These are phyloP conservation scores for Cladosporium phlei DNA, from an alignment of 2,329 filamentous ascomycete species.

Conservation along the genomic window DNA sequence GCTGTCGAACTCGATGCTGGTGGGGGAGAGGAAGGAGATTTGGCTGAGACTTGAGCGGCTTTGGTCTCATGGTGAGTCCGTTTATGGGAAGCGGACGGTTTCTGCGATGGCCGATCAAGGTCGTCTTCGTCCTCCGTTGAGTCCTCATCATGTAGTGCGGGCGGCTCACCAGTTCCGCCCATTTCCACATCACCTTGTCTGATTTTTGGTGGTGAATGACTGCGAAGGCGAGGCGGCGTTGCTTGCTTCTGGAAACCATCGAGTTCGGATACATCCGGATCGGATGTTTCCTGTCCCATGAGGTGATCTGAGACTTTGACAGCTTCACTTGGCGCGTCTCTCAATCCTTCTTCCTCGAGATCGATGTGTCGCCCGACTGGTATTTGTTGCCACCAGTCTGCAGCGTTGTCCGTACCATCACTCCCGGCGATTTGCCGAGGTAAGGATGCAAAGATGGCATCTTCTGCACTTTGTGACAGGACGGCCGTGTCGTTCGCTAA, in stretches of 20 bases:
- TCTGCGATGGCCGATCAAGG: constrained; percentile 31
- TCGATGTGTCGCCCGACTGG: constrained; percentile 21
- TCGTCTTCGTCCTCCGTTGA: constrained; percentile 38
- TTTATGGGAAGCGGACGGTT: not conserved
- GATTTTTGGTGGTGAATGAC: not conserved
- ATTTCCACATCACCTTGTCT: not conserved
- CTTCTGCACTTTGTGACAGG: not conserved
- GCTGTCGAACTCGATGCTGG: not conserved
- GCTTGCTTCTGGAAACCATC: constrained; percentile 24
- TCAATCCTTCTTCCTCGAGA: not conserved
- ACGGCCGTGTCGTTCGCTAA: not conserved
- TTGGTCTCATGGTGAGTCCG: not conserved
- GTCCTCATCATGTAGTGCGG: constrained; percentile 24
- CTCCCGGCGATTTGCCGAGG: not conserved
- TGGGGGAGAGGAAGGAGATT: not conserved
- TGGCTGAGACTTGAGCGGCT: not conserved
- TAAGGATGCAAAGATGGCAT: constrained; percentile 9
- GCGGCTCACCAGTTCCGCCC: not conserved
- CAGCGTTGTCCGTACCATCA: constrained; percentile 8
- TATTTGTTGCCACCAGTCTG: constrained; percentile 34
- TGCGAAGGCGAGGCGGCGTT: constrained; percentile 22
- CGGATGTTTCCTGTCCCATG: not conserved
- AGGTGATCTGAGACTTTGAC: not conserved
- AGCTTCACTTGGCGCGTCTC: not conserved
- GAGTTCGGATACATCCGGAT: constrained; percentile 6